Base-by-base conservation (phyloP, 148 eudicot species). In the Vaccinium corymbosum region DNA sequence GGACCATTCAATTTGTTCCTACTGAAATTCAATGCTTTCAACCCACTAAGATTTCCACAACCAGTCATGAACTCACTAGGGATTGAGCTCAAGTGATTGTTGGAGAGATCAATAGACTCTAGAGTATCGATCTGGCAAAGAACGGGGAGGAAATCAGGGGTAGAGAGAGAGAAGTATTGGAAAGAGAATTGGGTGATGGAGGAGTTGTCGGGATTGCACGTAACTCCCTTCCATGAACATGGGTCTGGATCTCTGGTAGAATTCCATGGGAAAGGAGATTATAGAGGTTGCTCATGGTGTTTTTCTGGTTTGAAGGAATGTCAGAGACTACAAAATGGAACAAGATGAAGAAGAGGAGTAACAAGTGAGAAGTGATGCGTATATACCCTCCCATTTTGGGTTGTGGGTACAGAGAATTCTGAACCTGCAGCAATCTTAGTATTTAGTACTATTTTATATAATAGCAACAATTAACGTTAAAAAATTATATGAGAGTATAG, bases 51-150 rank as follows among this genome's bases (percentile, higher is more conserved):
- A 22, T 49, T 16, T 46, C 90, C 91, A 87, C 97, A 95, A 61
- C 35, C 62, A 46, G 81, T 70, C n/a, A 90, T 66, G 81, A 93
- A 93, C 59, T 61, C 87, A 52, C 61, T 74, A 16, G 94, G 93
- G 84, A 95, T 89, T 15, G 86, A 86, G 81, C 81, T 74, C 4
- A 95, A 88, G 15, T 27, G 27, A 27, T 27, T 27, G 42, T 75
- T 85, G 29, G 97, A 95, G 22, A 93, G 88, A 83, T 95, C 92
- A 82, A 95, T 88, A 73, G 85, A 82, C 87, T 90, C 90, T 56
- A 95, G 85, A 20, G 89, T 85, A 52, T 78, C 84, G 82, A 95
- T 82, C 19, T 90, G 66, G 85, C 98, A 95, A 49, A 87, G 79
- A 77, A 82, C 6, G 25, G 85, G 81, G 2, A 90, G 85, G 84